Base-by-base conservation (phyloP, 345 rosid species). In the Chamaenerion angustifolium region DNA sequence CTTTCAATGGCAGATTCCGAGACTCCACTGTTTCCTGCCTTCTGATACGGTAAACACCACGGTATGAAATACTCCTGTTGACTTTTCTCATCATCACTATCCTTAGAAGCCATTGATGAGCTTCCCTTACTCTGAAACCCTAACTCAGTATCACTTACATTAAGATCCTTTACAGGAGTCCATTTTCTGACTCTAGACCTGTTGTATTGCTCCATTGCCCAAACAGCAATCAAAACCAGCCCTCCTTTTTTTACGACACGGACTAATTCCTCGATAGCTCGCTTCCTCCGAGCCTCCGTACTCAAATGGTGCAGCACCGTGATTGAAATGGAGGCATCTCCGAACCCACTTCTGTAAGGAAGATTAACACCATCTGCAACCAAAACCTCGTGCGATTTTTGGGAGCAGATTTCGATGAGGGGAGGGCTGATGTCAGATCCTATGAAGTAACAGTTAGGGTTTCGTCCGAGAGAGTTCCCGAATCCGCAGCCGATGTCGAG, bases 181-280 rank as follows among this genome's bases (percentile, higher is more conserved):
- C 98, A 90, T 49, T 90, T 90, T 15, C 75, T 74, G 45, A 81
- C 64, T 56, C 86, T 64, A 1, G 87, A 64, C 48, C 25, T 60
- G 58, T 90, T 94, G 65, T 86, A 95, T 54, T 90, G 98, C 49
- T 90, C 98, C n/a, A 67, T 94, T 40, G 98, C 98, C 98, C 98
- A 90, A 46, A 83, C 96, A 1, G 96, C 86, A 21, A 90, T 83
- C 12, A 90, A 74, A 55, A 90, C 92, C 3, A 79, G 59, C 7
- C 98, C 94, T 3, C 94, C 94, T 23, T 74, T 78, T 68, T 75
- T 86, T 35, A 90, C 92, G 8, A 71, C 87, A 35, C 96, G 72
- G 46, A 90, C 92, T 45, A 90, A 69, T 59, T 90, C 98, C 51
- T 83, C 79, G 46, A 90, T 63, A 6, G 96, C 98, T 69, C 77